A percentile compares a stretch with the other conserved stretches of the same genome.
Evolutionary conservation across 345 rosid genomes (phyloP).

Genomic region (Eucalyptus urophylla): DNA sequence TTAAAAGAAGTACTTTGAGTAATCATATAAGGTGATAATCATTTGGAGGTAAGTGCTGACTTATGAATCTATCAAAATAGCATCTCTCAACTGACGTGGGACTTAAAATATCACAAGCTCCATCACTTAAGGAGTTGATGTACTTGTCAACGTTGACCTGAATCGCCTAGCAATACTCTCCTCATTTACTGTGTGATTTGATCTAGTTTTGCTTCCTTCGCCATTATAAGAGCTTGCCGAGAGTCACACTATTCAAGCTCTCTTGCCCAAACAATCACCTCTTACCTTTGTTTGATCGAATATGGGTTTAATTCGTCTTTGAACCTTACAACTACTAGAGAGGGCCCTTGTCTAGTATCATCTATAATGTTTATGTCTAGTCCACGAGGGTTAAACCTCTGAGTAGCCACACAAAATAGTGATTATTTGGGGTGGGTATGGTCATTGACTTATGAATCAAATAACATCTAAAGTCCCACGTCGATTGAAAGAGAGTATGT

Average conservation of each 20-base stretch:
- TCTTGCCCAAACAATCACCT: accelerated
- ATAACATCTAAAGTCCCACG: background rate
- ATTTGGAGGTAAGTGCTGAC: background rate
- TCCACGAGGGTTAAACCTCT: background rate
- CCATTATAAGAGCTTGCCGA: background rate
- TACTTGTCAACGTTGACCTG: accelerated
- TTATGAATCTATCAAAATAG: background rate
- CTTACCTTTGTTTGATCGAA: background rate
- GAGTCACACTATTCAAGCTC: background rate
- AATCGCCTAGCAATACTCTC: background rate
- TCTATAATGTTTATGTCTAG: background rate
- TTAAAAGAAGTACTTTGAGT: background rate
- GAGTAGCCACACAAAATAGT: background rate
- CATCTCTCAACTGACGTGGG: accelerated
- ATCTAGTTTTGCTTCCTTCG: background rate
- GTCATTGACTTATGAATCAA: background rate
- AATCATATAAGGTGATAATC: background rate
- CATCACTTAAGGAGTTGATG: background rate
- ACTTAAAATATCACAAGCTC: background rate
- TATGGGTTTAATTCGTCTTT: background rate
- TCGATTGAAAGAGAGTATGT: background rate
- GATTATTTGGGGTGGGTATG: background rate
- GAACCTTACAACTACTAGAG: background rate
- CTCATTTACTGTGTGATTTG: background rate
- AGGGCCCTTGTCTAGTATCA: background rate